phyloP scores from a whole-genome alignment of 441 rosid genomes.

The Capsella rubella region DNA sequence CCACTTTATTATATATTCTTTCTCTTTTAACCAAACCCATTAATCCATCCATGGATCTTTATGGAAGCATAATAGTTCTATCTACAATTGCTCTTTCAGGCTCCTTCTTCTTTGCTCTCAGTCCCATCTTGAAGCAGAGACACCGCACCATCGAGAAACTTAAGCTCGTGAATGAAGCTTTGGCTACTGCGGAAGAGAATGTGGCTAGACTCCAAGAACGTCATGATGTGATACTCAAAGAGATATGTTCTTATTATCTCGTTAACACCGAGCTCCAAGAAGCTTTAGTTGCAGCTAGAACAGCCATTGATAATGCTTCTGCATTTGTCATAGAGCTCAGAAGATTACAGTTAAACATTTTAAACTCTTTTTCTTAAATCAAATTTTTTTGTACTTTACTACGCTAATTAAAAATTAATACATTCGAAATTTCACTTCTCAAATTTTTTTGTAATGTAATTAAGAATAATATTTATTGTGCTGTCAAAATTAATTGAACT shows the following conservation, averaged over 20 bases:
- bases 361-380: conserved; percentile 48
- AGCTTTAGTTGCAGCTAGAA: conserved; percentile 51
- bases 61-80: conserved; percentile 41
- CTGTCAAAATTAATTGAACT: neutral
- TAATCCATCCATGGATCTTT: conserved; percentile 38
- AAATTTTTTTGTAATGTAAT: no score
- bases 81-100: conserved; percentile 55
- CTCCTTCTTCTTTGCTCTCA: conserved; percentile 44
- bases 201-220: conserved; percentile 55
- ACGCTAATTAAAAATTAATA: no score
- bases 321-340: conserved; percentile 54
- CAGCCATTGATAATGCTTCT: conserved; percentile 49
- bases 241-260: conserved; percentile 53
- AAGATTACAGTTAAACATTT: conserved; percentile 54
- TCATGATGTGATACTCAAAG: conserved; percentile 54
- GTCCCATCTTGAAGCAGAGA: conserved; percentile 46
- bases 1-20: conserved; percentile 16
- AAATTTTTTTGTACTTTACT: neutral
- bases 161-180: conserved; percentile 54
- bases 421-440: no score
- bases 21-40: conserved; percentile 20
- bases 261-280: conserved; percentile 55
- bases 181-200: conserved; percentile 57
- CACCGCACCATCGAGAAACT: conserved; percentile 52
- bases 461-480: neutral